phyloP scores from a whole-genome alignment of 1,284 basidiomycete species.

The Ganoderma boninense region DNA sequence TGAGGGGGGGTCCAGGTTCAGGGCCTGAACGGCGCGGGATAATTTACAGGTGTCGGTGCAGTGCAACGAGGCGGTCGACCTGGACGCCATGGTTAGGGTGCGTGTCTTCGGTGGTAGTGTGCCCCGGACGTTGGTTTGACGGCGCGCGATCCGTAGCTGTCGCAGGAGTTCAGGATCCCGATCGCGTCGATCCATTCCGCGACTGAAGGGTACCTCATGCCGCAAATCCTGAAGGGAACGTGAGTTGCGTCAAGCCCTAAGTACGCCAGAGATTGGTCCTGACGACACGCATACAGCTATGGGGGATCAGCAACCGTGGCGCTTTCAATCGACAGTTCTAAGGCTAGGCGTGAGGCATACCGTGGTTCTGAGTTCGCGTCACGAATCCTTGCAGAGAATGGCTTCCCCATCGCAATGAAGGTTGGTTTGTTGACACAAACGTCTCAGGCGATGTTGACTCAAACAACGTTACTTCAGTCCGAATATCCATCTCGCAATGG shows the following conservation, averaged over 20 bases:
- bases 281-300: constrained; percentile 37
- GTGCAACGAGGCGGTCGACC: constrained; percentile 56
- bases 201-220: constrained; percentile 86
- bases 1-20: not conserved
- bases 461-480: constrained; percentile 50
- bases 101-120: constrained; percentile 35
- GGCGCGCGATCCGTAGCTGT: constrained; percentile 50
- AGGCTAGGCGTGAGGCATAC: constrained; percentile 89
- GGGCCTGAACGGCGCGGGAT: not conserved
- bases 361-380: constrained; percentile 87
- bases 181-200: constrained; percentile 89
- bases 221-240: constrained; percentile 77
- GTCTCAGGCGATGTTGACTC: not conserved
- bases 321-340: constrained; percentile 71
- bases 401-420: constrained; percentile 84
- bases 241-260: constrained; percentile 48
- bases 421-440: constrained; percentile 54
- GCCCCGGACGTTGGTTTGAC: not conserved
- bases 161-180: constrained; percentile 83
- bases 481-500: constrained; percentile 80
- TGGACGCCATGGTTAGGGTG: constrained; percentile 71
- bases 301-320: constrained; percentile 73
- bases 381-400: constrained; percentile 79
- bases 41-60: constrained; percentile 74
- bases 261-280: constrained; percentile 27